A percentile compares a stretch with the other conserved stretches of the same genome.
Evolutionary conservation across 371 early-diverging fungal genomes (phyloP).

Genomic region (Nematocida ironsii): DNA sequence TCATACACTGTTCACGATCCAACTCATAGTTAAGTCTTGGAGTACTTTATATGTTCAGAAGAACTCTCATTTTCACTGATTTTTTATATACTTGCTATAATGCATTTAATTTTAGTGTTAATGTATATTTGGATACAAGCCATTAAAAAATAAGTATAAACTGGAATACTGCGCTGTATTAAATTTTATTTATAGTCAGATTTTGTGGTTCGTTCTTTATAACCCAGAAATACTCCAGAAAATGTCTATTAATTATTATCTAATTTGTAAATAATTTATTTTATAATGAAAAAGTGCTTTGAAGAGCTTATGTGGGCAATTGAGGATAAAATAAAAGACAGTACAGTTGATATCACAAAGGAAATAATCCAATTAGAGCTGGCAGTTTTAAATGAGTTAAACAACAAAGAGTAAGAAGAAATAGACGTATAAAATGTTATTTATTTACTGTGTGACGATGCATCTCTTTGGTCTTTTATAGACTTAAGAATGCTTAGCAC

Average conservation of each 20-base stretch:
- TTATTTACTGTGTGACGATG: slow-evolving; percentile 11
- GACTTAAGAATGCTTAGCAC: background rate
- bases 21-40: no score
- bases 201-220: no score
- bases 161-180: background rate
- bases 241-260: background rate
- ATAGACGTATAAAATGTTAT: background rate
- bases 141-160: background rate
- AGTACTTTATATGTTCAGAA: no score
- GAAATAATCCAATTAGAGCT: slow-evolving; percentile 40
- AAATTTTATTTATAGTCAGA: no score
- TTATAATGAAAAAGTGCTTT: background rate
- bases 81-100: no score
- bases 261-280: slow-evolving; percentile 4
- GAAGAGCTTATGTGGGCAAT: slow-evolving; percentile 45
- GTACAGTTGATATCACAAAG: background rate
- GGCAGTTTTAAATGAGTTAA: slow-evolving; percentile 1
- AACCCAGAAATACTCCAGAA: no score
- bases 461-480: background rate
- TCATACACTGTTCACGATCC: no score
- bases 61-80: no score
- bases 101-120: no score
- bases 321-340: slow-evolving; percentile 51
- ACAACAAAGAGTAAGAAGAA: background rate
- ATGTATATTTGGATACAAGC: background rate